These are phyloP conservation scores for Penstemon eatonii DNA, from an alignment of 257 asterid genomes.

Conservation along the genomic window DNA sequence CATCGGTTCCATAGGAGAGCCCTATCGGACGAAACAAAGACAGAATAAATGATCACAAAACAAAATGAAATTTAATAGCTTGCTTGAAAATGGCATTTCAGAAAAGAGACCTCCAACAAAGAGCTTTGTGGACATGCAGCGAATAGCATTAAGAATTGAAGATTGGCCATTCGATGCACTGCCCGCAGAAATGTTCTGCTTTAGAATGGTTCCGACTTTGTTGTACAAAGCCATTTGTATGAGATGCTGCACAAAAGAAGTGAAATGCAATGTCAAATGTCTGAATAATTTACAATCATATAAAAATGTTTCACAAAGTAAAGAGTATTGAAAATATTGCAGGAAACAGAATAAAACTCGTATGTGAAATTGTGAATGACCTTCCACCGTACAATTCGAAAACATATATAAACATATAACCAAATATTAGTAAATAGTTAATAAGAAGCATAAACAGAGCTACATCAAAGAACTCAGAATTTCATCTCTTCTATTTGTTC, in stretches of 20 bases:
- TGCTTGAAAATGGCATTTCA: background rate
- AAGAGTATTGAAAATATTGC: too few relatives aligned
- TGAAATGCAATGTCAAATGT: background rate
- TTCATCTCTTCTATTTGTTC: too few relatives aligned
- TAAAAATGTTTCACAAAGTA: too few relatives aligned
- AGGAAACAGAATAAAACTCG: too few relatives aligned
- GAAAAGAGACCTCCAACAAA: slow-evolving; percentile 58
- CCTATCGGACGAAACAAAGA: slow-evolving; percentile 38
- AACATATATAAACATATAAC: too few relatives aligned
- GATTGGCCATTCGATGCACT: slow-evolving; percentile 38
- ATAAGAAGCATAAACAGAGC: too few relatives aligned
- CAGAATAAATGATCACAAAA: background rate
- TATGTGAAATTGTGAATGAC: too few relatives aligned
- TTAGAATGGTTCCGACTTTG: slow-evolving; percentile 57
- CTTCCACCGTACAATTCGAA: too few relatives aligned
- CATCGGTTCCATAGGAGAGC: slow-evolving; percentile 72
- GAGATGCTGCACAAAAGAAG: slow-evolving; percentile 30
- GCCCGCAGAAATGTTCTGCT: slow-evolving; percentile 44
- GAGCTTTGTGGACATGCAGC: slow-evolving; percentile 78
- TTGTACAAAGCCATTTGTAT: slow-evolving; percentile 65
- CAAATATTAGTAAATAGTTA: too few relatives aligned
- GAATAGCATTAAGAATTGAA: slow-evolving; percentile 60
- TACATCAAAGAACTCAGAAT: too few relatives aligned
- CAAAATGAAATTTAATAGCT: background rate
- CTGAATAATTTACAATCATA: too few relatives aligned